These are phyloP conservation scores for Candida freyschussii DNA, from an alignment of 1,139 yeast genomes.

Conservation along the genomic window DNA sequence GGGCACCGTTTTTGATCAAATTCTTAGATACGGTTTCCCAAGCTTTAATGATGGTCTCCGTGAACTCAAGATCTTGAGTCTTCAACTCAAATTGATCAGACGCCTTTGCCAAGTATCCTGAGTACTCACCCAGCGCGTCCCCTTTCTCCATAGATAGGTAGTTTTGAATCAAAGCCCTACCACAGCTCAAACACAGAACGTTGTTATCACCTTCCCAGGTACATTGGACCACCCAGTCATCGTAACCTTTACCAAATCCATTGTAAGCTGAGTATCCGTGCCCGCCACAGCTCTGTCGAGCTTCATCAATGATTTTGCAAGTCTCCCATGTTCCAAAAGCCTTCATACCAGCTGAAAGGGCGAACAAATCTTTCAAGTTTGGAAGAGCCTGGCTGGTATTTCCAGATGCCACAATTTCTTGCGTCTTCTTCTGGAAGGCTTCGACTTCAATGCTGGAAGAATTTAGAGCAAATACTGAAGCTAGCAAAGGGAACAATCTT, in stretches of 20 bases:
- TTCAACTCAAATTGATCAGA: constrained; percentile 23
- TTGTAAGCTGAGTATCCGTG: constrained; percentile 89
- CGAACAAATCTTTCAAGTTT: constrained; percentile 70
- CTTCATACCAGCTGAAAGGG: constrained; percentile 82
- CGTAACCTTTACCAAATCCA: constrained; percentile 81
- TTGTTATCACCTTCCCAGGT: constrained; percentile 98
- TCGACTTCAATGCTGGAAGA: constrained; percentile 39
- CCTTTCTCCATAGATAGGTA: constrained; percentile 28
- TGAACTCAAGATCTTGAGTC: constrained; percentile 28
- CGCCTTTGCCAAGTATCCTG: constrained; percentile 30
- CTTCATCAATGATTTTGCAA: constrained; percentile 71
- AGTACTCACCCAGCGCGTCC: constrained; percentile 18
- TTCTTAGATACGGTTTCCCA: constrained; percentile 38
- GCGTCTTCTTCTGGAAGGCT: constrained; percentile 45
- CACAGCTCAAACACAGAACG: constrained; percentile 78
- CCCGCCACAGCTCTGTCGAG: constrained; percentile 93
- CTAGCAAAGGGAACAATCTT: constrained; percentile 72
- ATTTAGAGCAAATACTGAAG: constrained; percentile 61
- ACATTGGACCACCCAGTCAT: constrained; percentile 93
- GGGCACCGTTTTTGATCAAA: constrained; percentile 33
- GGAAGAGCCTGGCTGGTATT: constrained; percentile 40
- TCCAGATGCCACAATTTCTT: constrained; percentile 47
- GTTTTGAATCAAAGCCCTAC: constrained; percentile 57
- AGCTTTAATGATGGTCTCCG: constrained; percentile 30
- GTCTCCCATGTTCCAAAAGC: constrained; percentile 89